phyloP scores from a whole-genome alignment of 2,329 filamentous ascomycete genomes.

The Metarhizium rileyi region DNA sequence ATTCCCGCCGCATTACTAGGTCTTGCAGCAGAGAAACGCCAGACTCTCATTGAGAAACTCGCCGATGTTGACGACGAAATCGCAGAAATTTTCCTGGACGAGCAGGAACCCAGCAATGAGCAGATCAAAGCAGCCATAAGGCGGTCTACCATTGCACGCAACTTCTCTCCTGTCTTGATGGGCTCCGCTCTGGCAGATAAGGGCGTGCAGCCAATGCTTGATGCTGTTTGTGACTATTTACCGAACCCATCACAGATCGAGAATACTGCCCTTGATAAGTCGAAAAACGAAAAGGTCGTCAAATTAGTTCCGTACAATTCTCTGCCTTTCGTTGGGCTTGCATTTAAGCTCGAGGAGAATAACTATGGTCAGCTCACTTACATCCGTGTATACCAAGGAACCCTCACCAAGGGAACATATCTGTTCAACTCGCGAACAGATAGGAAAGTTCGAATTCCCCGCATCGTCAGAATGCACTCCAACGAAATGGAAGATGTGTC shows the following conservation, averaged over 20 bases:
- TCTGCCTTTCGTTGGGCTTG: constrained; percentile 86
- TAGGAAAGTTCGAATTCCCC: constrained; percentile 93
- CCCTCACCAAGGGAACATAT: constrained; percentile 76
- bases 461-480: constrained; percentile 98
- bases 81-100: constrained; percentile 87
- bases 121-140: constrained; percentile 93
- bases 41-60: constrained; percentile 83
- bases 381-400: constrained; percentile 95
- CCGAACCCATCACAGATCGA: constrained; percentile 84
- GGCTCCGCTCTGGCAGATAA: constrained; percentile 92
- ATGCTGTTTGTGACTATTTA: constrained; percentile 91
- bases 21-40: constrained; percentile 73
- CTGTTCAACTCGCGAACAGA: constrained; percentile 89
- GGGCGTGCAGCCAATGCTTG: constrained; percentile 90
- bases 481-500: constrained; percentile 97
- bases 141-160: constrained; percentile 74
- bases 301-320: constrained; percentile 89
- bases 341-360: constrained; percentile 98
- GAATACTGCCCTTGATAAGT: constrained; percentile 80
- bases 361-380: constrained; percentile 98
- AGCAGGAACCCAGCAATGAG: constrained; percentile 63
- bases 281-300: constrained; percentile 67
- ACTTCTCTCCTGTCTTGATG: constrained; percentile 95
- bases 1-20: constrained; percentile 71
- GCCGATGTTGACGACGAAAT: constrained; percentile 98